phyloP scores from a whole-genome alignment of 1,284 basidiomycete species.

The Macrocybe sp. region DNA sequence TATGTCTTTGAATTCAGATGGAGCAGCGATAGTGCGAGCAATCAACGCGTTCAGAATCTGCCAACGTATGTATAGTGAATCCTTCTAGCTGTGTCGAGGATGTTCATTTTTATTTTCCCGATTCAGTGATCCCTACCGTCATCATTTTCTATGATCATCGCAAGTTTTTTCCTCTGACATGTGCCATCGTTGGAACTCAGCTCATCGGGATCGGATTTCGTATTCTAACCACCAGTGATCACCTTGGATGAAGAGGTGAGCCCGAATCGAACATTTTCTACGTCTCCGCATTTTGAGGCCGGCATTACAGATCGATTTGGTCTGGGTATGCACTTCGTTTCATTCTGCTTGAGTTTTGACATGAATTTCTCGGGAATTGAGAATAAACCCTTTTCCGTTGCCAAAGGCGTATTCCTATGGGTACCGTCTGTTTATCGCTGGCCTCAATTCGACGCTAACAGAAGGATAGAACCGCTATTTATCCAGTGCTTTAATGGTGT shows the following conservation, averaged over 20 bases:
- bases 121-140: conserved; percentile 21
- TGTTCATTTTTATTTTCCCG: not conserved
- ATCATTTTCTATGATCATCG: conserved; percentile 25
- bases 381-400: conserved; percentile 19
- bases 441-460: too few relatives aligned
- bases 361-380: conserved; percentile 6
- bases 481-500: conserved; percentile 19
- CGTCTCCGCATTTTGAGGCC: not conserved
- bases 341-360: not conserved
- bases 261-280: not conserved
- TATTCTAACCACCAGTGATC: conserved; percentile 16
- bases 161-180: conserved; percentile 9
- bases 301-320: conserved; percentile 17
- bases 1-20: conserved; percentile 1
- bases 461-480: conserved; percentile 23
- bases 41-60: conserved; percentile 12
- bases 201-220: not conserved
- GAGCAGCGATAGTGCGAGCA: conserved; percentile 3
- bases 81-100: not conserved
- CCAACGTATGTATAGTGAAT: conserved; percentile 11
- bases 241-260: conserved; percentile 22
- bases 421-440: conserved; percentile 5
- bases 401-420: conserved; percentile 21
- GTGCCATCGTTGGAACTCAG: too few relatives aligned
- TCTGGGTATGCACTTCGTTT: conserved; percentile 19